A percentile compares a stretch with the other conserved stretches of the same genome.
phyloP scores from a whole-genome alignment of 371 early-diverging fungal species.

The Dipsacomyces acuminosporus region DNA sequence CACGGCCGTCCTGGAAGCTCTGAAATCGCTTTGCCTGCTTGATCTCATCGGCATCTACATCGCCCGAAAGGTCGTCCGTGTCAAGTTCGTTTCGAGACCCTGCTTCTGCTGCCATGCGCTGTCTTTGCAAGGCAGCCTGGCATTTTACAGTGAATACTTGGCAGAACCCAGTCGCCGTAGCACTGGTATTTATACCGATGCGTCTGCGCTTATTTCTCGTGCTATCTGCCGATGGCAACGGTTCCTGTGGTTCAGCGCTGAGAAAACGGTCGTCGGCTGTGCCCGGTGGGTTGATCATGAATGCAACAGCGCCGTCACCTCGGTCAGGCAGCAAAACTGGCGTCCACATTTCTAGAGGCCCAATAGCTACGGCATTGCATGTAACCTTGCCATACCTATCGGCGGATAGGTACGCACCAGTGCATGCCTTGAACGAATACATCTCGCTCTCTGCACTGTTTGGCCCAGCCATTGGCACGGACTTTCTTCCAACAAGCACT shows the following conservation, averaged over 20 bases:
- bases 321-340: slow-evolving; percentile 25
- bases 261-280: slow-evolving; percentile 8
- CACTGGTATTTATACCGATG: not conserved
- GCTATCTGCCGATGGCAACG: not conserved
- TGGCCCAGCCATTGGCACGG: slow-evolving; percentile 13
- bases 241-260: slow-evolving; percentile 1
- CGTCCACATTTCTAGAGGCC: slow-evolving; percentile 31
- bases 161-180: slow-evolving; percentile 7
- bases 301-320: slow-evolving; percentile 26
- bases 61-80: not conserved
- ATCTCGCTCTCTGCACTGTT: slow-evolving; percentile 4
- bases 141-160: slow-evolving; percentile 15
- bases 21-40: slow-evolving; percentile 6
- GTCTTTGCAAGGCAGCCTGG: slow-evolving; percentile 8
- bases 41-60: not conserved
- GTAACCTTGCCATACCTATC: slow-evolving; percentile 3
- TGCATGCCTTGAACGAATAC: slow-evolving; percentile 20
- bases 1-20: slow-evolving; percentile 4
- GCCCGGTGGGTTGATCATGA: slow-evolving; percentile 16
- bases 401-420: slow-evolving; percentile 14
- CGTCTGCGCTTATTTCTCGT: not conserved
- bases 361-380: slow-evolving; percentile 18
- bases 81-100: not conserved
- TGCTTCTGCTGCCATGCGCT: not conserved
- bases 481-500: slow-evolving; percentile 27